Conservation (phyloP, 2,329 filamentous ascomycete genomes). For the Lachnellula suecica region DNA sequence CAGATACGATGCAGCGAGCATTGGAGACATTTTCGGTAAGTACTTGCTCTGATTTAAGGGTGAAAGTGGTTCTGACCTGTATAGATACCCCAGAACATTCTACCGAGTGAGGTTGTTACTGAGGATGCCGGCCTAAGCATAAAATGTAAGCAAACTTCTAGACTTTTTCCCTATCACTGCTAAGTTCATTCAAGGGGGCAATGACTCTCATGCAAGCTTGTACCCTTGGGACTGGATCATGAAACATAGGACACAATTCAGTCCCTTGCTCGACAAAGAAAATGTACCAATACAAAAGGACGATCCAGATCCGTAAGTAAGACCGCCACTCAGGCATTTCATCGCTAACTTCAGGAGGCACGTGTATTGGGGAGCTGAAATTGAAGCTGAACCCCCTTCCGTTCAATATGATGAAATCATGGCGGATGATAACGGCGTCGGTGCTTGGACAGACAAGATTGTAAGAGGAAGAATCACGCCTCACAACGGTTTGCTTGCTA, state of each 20-base stretch:
- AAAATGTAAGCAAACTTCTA: slow-evolving; percentile 42
- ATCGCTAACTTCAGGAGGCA: slow-evolving; percentile 31
- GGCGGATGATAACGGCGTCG: slow-evolving; percentile 52
- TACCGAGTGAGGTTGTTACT: slow-evolving; percentile 29
- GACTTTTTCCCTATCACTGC: slow-evolving; percentile 1
- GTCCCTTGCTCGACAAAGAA: slow-evolving; percentile 24
- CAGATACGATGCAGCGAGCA: slow-evolving; percentile 67
- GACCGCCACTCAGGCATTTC: slow-evolving; percentile 5
- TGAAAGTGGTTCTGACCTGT: slow-evolving; percentile 11
- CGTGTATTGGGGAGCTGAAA: slow-evolving; percentile 39
- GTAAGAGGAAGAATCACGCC: slow-evolving; percentile 38
- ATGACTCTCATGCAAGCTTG: slow-evolving; percentile 65
- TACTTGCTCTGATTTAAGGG: slow-evolving; percentile 2
- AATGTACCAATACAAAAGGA: slow-evolving; percentile 28
- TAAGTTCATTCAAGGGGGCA: slow-evolving; percentile 54
- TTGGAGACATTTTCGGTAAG: slow-evolving; percentile 66
- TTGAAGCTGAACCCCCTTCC: slow-evolving; percentile 50
- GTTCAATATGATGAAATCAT: slow-evolving; percentile 63
- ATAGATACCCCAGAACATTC: slow-evolving; percentile 49
- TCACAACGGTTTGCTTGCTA: slow-evolving; percentile 7
- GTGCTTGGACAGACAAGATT: slow-evolving; percentile 63
- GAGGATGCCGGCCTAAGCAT: slow-evolving; percentile 43
- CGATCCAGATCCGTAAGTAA: slow-evolving; percentile 28
- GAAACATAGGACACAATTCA: slow-evolving; percentile 37
- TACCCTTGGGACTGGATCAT: slow-evolving; percentile 66